Base-by-base conservation (phyloP, 2,329 filamentous ascomycete genomes). In the Fonsecaea erecta region DNA sequence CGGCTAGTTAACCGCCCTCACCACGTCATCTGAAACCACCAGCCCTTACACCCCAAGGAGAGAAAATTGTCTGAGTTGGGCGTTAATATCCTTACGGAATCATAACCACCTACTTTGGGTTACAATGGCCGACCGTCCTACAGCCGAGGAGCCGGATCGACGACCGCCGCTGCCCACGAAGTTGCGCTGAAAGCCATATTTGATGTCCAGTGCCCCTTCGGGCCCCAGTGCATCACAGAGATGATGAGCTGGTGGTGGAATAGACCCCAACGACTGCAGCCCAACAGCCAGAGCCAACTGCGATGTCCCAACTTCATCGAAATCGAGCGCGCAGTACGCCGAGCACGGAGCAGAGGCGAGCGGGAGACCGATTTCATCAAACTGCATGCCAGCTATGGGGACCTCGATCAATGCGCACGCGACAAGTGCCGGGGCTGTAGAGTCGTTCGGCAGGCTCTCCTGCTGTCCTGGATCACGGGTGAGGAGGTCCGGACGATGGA, bases 371-470 rank as follows among this genome's bases (percentile, higher is more conserved):
- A 51, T 1, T 59, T 59, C n/a, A 32, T 59, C 14, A 59, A 51
- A 35, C 40, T 59, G 5, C 56, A 59, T 34, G 21, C 56, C 12
- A 48, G 56, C 40, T 59, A 59, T n/a, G 37, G 18, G 3, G 56
- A 59, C 2, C 56, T 59, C 9, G 40, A 59, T 7, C 37, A 59
- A 14, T 59, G 56, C n/a, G 56, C 56, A 30, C 56, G 26, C 26
- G 11, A 32, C 26, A 43, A 30, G 16, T 59, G 56, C 46, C 34
- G 26, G 11, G 56, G 26, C 7, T 59, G 56, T n/a, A 51, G 40
- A 30, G 56, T 51, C 16, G 56, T 59, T 12, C 56, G 56, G 8
- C 56, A 59, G 26, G 56, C 30, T 34, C 37, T 59, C 3, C 24
- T 59, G 1, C 56, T 59, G 8, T 12, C 56, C 28, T 40, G 46